Evolutionary conservation across 345 rosid genomes (phyloP).

Genomic region (Melaleuca alternifolia): DNA sequence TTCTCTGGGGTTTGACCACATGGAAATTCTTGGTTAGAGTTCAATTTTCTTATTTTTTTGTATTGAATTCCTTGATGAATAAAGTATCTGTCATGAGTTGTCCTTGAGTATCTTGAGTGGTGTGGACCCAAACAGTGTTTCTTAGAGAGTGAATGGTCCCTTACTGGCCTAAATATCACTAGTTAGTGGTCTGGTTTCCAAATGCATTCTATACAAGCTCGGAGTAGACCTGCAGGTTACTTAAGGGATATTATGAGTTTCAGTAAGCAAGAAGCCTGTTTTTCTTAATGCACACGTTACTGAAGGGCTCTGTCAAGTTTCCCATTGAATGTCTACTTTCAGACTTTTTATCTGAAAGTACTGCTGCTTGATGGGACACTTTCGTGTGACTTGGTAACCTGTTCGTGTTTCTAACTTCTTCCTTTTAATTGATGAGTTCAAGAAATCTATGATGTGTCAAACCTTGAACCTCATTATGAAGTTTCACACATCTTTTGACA

Average conservation of each 20-base stretch:
- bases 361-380: not conserved
- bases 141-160: not conserved
- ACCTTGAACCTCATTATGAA: not conserved
- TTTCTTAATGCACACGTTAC: not conserved
- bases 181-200: not conserved
- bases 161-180: not conserved
- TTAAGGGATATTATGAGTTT: not conserved
- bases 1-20: constrained; percentile 97
- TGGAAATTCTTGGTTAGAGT: constrained; percentile 98
- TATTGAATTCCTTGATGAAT: not conserved
- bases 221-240: not conserved
- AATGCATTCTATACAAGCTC: not conserved
- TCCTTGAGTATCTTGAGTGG: not conserved
- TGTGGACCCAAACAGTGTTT: not conserved
- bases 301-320: not conserved
- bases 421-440: not conserved
- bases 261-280: not conserved
- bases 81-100: not conserved
- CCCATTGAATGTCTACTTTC: not conserved
- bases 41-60: constrained; percentile 1
- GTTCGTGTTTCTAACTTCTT: not conserved
- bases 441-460: not conserved
- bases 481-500: not conserved
- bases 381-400: not conserved
- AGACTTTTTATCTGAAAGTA: not conserved